Conservation (phyloP, 768 basidiomycete genomes). For the Guyanaporus albipodus region DNA sequence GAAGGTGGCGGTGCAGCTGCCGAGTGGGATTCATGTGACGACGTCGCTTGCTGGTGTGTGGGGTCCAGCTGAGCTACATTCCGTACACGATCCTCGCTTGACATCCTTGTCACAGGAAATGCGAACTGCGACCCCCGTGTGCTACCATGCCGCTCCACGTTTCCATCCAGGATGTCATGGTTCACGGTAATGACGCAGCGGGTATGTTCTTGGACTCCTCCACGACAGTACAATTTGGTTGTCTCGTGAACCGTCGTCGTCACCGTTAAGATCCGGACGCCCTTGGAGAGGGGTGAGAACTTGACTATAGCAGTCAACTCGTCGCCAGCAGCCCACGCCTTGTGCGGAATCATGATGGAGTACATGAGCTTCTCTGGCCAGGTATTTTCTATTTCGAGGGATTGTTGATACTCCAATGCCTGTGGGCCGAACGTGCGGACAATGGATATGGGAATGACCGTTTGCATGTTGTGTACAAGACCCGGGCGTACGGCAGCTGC, state of each 20-base stretch:
- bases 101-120: conserved; percentile 18
- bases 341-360: conserved; percentile 88
- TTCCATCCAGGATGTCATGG: conserved; percentile 66
- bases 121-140: background rate
- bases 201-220: conserved; percentile 55
- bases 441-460: conserved; percentile 58
- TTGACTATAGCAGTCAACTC: conserved; percentile 77
- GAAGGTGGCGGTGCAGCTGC: background rate
- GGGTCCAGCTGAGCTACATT: conserved; percentile 13
- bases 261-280: conserved; percentile 66
- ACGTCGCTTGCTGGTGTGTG: conserved; percentile 12
- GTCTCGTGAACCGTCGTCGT: conserved; percentile 71
- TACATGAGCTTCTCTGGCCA: conserved; percentile 99
- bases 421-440: conserved; percentile 72
- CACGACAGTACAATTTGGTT: conserved; percentile 54
- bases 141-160: conserved; percentile 32
- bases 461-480: conserved; percentile 64
- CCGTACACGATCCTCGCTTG: conserved; percentile 13
- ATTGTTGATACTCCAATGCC: conserved; percentile 93
- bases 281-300: conserved; percentile 84
- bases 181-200: conserved; percentile 57
- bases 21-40: conserved; percentile 10
- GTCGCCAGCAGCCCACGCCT: conserved; percentile 93
- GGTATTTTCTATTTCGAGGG: conserved; percentile 92
- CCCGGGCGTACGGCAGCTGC: conserved; percentile 79